phyloP scores from a whole-genome alignment of 768 basidiomycete genomes.

The Xerocomus spinulosus region DNA sequence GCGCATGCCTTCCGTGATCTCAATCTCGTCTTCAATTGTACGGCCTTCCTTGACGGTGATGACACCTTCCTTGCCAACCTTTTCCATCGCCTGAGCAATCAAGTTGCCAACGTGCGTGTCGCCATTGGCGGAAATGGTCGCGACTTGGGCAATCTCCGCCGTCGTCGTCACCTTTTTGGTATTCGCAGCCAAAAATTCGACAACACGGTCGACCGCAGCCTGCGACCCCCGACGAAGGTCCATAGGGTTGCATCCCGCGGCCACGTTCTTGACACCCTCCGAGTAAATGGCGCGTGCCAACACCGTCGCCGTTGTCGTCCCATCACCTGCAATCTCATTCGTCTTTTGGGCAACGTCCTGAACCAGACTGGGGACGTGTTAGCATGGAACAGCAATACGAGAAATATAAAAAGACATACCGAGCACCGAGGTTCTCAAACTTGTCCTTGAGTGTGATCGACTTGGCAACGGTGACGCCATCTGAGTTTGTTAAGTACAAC shows the following conservation, averaged over 20 bases:
- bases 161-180: conserved; percentile 95
- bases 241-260: conserved; percentile 99
- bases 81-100: conserved; percentile 99
- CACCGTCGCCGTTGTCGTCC: conserved; percentile 96
- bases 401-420: conserved; percentile 47
- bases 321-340: conserved; percentile 95
- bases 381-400: conserved; percentile 1
- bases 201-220: conserved; percentile 92
- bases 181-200: conserved; percentile 82
- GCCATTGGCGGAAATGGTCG: conserved; percentile 84
- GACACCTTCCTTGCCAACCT: conserved; percentile 98
- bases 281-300: conserved; percentile 96
- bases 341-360: conserved; percentile 97
- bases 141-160: conserved; percentile 97
- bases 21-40: conserved; percentile 98
- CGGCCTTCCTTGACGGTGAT: conserved; percentile 99
- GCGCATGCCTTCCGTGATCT: conserved; percentile 99
- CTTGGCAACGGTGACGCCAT: conserved; percentile 98
- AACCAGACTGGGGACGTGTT: conserved; percentile 55
- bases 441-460: conserved; percentile 92
- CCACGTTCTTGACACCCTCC: conserved; percentile 98
- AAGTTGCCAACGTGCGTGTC: conserved; percentile 89
- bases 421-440: conserved; percentile 97
- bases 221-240: conserved; percentile 98
- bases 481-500: conserved; percentile 34